Evolutionary conservation across 176 grass and related monocot genomes (phyloP).

Genomic region (Phragmites australis): DNA sequence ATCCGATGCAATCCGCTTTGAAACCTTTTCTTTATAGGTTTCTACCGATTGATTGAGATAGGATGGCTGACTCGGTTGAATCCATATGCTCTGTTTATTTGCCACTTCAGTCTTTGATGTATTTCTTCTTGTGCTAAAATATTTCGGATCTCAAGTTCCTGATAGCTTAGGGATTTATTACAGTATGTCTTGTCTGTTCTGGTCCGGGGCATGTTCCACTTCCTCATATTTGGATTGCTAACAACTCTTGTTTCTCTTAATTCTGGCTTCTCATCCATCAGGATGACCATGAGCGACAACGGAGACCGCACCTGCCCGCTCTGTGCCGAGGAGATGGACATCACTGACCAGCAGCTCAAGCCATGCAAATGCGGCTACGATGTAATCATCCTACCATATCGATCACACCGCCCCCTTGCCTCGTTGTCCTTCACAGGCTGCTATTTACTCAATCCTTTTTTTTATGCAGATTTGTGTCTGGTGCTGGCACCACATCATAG

Average conservation of each 20-base stretch:
- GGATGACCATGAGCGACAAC: conserved; percentile 90
- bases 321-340: conserved; percentile 97
- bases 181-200: neutral
- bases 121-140: neutral
- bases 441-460: neutral
- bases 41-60: too few relatives aligned
- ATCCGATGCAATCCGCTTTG: too few relatives aligned
- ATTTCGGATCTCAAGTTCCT: conserved; percentile 27
- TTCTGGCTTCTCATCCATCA: conserved; percentile 12
- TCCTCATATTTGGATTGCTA: neutral
- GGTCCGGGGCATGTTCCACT: neutral
- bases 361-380: conserved; percentile 98
- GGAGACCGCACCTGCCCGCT: conserved; percentile 96
- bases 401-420: neutral
- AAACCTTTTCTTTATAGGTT: too few relatives aligned
- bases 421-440: neutral
- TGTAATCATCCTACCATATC: conserved; percentile 28
- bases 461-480: conserved; percentile 83
- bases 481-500: conserved; percentile 99
- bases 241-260: neutral
- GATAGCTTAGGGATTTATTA: neutral
- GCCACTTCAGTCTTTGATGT: neutral
- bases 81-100: neutral
- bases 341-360: conserved; percentile 93
- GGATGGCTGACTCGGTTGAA: neutral